A percentile compares a stretch with the other conserved stretches of the same genome.
phyloP scores from a whole-genome alignment of 768 basidiomycete species.

The Hericium coralloides region DNA sequence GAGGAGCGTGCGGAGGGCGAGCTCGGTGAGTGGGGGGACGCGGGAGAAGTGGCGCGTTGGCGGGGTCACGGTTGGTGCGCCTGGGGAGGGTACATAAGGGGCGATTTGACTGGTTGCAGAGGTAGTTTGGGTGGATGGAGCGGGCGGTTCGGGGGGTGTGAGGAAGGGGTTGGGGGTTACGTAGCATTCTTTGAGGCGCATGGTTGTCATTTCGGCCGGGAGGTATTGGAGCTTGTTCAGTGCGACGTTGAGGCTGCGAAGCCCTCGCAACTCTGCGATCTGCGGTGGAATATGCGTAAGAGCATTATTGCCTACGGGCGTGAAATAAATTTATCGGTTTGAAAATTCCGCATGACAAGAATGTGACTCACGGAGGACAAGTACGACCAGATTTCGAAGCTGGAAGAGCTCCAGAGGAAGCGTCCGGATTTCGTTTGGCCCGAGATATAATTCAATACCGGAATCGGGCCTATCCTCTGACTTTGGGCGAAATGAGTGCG shows the following conservation, averaged over 20 bases:
- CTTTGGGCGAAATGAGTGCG: neutral
- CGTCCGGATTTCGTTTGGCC: slow-evolving; percentile 7
- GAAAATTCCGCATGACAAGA: neutral
- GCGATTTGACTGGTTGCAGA: neutral
- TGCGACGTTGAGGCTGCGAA: slow-evolving; percentile 11
- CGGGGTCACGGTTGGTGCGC: neutral
- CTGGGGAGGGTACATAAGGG: neutral
- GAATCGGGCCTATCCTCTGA: neutral
- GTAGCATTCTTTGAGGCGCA: slow-evolving; percentile 7
- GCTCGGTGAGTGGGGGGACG: slow-evolving; percentile 11
- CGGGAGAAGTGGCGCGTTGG: neutral
- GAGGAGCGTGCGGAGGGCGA: slow-evolving; percentile 11
- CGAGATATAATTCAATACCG: slow-evolving; percentile 11
- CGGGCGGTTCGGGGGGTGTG: slow-evolving; percentile 1
- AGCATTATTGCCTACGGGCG: slow-evolving; percentile 8
- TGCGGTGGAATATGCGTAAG: slow-evolving; percentile 9
- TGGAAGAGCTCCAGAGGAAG: slow-evolving; percentile 11
- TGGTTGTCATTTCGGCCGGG: slow-evolving; percentile 11
- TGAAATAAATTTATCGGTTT: neutral
- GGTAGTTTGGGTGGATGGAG: neutral
- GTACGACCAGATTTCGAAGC: slow-evolving; percentile 12
- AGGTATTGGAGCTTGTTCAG: slow-evolving; percentile 11
- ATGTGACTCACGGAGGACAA: slow-evolving; percentile 6
- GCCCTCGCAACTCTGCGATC: slow-evolving; percentile 7
- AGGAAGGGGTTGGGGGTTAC: slow-evolving; percentile 13